Conservation (phyloP, 805 yeast species). For the Wickerhamomyces chambardii region DNA sequence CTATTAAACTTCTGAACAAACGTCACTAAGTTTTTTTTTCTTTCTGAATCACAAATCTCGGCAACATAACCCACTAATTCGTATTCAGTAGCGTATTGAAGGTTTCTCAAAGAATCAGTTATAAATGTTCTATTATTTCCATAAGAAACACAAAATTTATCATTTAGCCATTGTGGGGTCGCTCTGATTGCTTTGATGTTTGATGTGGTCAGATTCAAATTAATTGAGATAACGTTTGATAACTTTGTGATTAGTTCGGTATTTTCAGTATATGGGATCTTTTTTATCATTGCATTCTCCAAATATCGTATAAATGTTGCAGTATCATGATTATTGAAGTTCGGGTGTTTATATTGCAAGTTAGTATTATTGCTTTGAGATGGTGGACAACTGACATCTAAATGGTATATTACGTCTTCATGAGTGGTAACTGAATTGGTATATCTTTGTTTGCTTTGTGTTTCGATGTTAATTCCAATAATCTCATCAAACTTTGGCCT, state of each 20-base stretch:
- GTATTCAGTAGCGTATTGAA: slow-evolving; percentile 31
- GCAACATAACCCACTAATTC: slow-evolving; percentile 65
- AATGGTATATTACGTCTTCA: too few relatives aligned
- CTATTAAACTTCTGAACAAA: slow-evolving; percentile 36
- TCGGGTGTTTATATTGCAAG: too few relatives aligned
- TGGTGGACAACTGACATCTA: not conserved
- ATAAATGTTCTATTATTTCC: slow-evolving; percentile 28
- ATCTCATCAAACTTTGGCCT: slow-evolving; percentile 16
- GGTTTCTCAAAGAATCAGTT: slow-evolving; percentile 20
- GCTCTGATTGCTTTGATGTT: slow-evolving; percentile 44
- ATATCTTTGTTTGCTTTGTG: slow-evolving; percentile 25
- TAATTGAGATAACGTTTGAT: slow-evolving; percentile 60
- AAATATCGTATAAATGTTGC: too few relatives aligned
- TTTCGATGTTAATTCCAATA: slow-evolving; percentile 34
- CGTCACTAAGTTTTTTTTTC: slow-evolving; percentile 52
- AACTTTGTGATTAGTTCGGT: too few relatives aligned
- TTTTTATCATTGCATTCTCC: too few relatives aligned
- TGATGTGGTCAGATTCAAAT: slow-evolving; percentile 43
- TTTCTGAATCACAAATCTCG: slow-evolving; percentile 40
- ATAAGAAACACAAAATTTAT: slow-evolving; percentile 44
- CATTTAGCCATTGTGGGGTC: slow-evolving; percentile 49
- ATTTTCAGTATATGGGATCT: too few relatives aligned
- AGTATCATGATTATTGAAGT: too few relatives aligned
- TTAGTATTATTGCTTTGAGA: too few relatives aligned
- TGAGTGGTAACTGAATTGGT: not conserved